Evolutionary conservation across 2,329 filamentous ascomycete species (phyloP).

Genomic region (Arthrobotrys sinensis): DNA sequence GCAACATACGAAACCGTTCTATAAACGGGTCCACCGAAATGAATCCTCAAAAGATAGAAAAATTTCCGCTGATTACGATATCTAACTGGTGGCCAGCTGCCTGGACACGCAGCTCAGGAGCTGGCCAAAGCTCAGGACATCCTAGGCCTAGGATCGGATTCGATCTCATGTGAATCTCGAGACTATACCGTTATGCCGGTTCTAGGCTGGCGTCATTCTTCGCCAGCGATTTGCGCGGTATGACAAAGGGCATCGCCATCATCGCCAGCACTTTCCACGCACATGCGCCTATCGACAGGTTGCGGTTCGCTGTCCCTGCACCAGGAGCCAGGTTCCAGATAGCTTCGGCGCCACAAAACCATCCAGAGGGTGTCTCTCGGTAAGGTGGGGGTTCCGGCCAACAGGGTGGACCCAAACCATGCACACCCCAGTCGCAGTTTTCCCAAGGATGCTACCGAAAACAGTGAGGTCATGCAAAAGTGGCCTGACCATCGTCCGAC

Average conservation of each 20-base stretch:
- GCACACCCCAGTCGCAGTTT: slow-evolving; percentile 46
- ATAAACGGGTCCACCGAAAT: slow-evolving; percentile 32
- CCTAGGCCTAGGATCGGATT: slow-evolving; percentile 13
- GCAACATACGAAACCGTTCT: slow-evolving; percentile 18
- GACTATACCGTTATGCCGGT: slow-evolving; percentile 45
- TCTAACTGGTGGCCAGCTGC: slow-evolving; percentile 13
- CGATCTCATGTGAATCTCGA: slow-evolving; percentile 51
- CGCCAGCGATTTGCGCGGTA: slow-evolving; percentile 34
- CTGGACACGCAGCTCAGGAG: slow-evolving; percentile 9
- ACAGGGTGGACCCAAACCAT: slow-evolving; percentile 29
- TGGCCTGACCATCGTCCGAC: slow-evolving; percentile 62
- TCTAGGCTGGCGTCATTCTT: slow-evolving; percentile 54
- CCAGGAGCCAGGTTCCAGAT: slow-evolving; percentile 40
- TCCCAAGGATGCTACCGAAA: slow-evolving; percentile 53
- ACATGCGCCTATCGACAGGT: slow-evolving; percentile 51
- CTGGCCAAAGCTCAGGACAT: slow-evolving; percentile 23
- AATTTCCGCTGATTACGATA: slow-evolving; percentile 28
- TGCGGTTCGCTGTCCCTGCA: slow-evolving; percentile 38
- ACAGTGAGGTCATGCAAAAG: slow-evolving; percentile 58
- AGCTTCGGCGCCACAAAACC: slow-evolving; percentile 36
- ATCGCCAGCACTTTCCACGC: slow-evolving; percentile 17
- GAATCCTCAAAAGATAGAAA: slow-evolving; percentile 20
- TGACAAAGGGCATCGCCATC: slow-evolving; percentile 20
- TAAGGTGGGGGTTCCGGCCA: slow-evolving; percentile 38
- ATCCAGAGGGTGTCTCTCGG: slow-evolving; percentile 35